A percentile compares a stretch with the other conserved stretches of the same genome.
These are phyloP conservation scores for Cercospora berteroae DNA, from an alignment of 2,329 filamentous ascomycete genomes.

Conservation along the genomic window DNA sequence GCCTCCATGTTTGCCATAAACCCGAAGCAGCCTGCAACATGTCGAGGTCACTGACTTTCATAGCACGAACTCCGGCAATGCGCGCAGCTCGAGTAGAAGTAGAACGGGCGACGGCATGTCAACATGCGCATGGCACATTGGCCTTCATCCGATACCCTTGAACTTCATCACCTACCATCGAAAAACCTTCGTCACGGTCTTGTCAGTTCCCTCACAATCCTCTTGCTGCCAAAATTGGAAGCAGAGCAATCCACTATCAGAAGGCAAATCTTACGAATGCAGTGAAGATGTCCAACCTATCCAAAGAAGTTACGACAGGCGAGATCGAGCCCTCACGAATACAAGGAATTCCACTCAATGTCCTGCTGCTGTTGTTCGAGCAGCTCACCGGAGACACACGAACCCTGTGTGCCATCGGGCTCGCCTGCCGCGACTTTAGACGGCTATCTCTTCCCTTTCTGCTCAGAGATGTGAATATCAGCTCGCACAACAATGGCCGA, in stretches of 20 bases:
- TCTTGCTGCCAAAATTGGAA: not conserved
- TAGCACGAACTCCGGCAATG: not conserved
- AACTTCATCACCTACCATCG: not conserved
- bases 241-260: not conserved
- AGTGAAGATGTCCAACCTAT: not conserved
- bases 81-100: not conserved
- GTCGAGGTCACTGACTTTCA: not conserved
- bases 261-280: not conserved
- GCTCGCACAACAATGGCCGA: not conserved
- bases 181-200: not conserved
- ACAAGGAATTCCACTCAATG: not conserved
- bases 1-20: not conserved
- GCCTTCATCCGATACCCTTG: not conserved
- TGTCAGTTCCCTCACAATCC: not conserved
- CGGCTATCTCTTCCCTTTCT: not conserved
- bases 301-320: not conserved
- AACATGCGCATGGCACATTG: not conserved
- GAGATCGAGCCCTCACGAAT: not conserved
- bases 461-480: not conserved
- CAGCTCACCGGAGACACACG: not conserved
- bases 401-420: not conserved
- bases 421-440: not conserved
- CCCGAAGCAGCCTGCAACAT: not conserved
- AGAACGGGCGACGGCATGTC: not conserved
- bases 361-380: not conserved